phyloP scores from a whole-genome alignment of 345 rosid genomes.

The Mangifera indica region DNA sequence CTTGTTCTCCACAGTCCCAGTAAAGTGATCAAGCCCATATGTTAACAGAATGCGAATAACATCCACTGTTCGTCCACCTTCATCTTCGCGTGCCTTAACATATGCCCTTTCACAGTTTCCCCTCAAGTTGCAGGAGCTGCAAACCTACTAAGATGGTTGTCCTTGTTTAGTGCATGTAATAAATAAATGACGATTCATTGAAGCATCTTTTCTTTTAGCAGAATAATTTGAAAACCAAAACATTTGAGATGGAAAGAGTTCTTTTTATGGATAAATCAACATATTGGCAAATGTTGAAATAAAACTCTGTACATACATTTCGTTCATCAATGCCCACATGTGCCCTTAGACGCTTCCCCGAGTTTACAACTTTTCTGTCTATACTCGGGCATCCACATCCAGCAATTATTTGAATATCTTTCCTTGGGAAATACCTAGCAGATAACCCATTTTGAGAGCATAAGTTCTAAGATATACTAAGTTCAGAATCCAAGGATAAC shows the following conservation, averaged over 20 bases:
- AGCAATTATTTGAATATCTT: constrained; percentile 60
- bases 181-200: not conserved
- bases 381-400: constrained; percentile 81
- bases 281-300: not conserved
- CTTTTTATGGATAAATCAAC: constrained; percentile 10
- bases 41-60: constrained; percentile 79
- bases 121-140: constrained; percentile 85
- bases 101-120: constrained; percentile 89
- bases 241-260: too few species aligned
- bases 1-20: constrained; percentile 54
- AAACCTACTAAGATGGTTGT: constrained; percentile 50
- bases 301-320: constrained; percentile 47
- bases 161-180: constrained; percentile 4
- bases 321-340: constrained; percentile 68
- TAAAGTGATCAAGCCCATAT: constrained; percentile 56
- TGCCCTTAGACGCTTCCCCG: constrained; percentile 80
- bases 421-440: constrained; percentile 63
- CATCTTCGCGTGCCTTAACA: constrained; percentile 57
- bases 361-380: constrained; percentile 89
- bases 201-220: too few species aligned
- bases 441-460: not conserved
- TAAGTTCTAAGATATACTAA: not conserved
- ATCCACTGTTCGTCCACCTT: constrained; percentile 75
- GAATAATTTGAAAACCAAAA: too few species aligned
- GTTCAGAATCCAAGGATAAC: not conserved